phyloP scores from a whole-genome alignment of 805 yeast genomes.

The Spathaspora hagerdaliae region DNA sequence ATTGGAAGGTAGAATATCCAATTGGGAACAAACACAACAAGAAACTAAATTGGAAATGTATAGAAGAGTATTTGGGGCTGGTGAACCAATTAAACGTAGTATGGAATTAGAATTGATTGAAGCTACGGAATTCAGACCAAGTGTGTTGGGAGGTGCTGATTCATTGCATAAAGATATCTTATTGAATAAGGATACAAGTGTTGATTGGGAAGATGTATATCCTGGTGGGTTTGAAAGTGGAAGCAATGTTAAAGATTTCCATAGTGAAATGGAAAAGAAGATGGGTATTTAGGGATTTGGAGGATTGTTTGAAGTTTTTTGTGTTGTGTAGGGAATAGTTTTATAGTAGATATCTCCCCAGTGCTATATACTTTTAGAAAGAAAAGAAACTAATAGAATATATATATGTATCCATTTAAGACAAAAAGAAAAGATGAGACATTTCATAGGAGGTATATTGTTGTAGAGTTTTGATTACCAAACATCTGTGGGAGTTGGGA shows the following conservation, averaged over 20 bases:
- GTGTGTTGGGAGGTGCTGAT: conserved; percentile 52
- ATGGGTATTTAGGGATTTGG: conserved; percentile 53
- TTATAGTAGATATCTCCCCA: too few species aligned
- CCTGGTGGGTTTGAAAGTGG: conserved; percentile 47
- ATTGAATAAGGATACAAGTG: conserved; percentile 64
- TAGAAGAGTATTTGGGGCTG: conserved; percentile 84
- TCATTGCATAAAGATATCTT: conserved; percentile 74
- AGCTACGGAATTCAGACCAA: conserved; percentile 66
- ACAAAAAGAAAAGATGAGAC: too few species aligned
- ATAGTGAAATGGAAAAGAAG: conserved; percentile 65
- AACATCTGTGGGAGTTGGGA: too few species aligned
- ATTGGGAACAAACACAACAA: conserved; percentile 79
- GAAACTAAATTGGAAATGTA: conserved; percentile 70
- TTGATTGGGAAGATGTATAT: conserved; percentile 97
- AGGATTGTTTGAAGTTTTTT: neutral
- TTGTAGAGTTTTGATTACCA: too few species aligned
- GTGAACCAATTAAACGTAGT: conserved; percentile 86
- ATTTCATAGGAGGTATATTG: too few species aligned
- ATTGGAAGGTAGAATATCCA: conserved; percentile 64
- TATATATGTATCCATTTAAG: too few species aligned
- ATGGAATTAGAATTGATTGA: conserved; percentile 83
- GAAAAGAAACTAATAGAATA: too few species aligned
- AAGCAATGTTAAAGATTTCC: conserved; percentile 50
- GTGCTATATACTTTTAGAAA: too few species aligned
- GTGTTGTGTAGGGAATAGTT: too few species aligned